Evolutionary conservation across 768 basidiomycete species (phyloP), one percentile per base, ranked within the genome.

Genomic region (Leccinum uliginosum): DNA sequence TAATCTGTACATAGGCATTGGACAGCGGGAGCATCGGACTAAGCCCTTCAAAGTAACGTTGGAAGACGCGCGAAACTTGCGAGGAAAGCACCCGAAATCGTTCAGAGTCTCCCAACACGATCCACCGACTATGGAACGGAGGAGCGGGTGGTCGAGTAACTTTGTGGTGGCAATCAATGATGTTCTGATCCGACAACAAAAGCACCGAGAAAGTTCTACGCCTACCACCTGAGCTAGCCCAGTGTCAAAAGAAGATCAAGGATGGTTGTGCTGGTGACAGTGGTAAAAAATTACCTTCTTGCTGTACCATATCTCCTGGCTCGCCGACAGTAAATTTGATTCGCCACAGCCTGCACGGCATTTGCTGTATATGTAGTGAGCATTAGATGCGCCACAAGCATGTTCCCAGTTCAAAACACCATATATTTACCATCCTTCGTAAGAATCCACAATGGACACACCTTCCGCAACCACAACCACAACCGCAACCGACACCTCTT

Each of bases 161-260:
- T 11, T 11, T 30, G 29, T 30, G 11, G 29, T 30, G 29, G 29
- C 29, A 11, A 4, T 30, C 29, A 10, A 30, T 30, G 29, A 30
- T 10, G 10, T 30, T 30, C 11, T 30, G 11, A 17, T 10, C n/a
- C n/a, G 35, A 38, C 8, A n/a, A 38, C 15, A n/a, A n/a, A 38
- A 29, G 35, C 15, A 17, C 5, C 21, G 15, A 8, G 4, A 3
- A 6, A 21, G 15, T 12, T 14, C 26, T 26, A 17, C 8, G 8
- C 24, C 12, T 3, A 32, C n/a, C 32, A 38, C 51, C 4, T 17
- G 19, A 23, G 6, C 35, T 26, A 49, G 50, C 29, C 32, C 19
- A 8, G 27, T 35, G 30, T 12, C 8, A 32, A n/a, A 46, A 58
- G 8, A 23, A 17, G 43, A 55, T 59, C 59, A 58, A 62, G n/a